Percentiles rank a stretch among this genome's conserved stretches.
phyloP scores from a whole-genome alignment of 257 asterid genomes.

The Penstemon newberryi region DNA sequence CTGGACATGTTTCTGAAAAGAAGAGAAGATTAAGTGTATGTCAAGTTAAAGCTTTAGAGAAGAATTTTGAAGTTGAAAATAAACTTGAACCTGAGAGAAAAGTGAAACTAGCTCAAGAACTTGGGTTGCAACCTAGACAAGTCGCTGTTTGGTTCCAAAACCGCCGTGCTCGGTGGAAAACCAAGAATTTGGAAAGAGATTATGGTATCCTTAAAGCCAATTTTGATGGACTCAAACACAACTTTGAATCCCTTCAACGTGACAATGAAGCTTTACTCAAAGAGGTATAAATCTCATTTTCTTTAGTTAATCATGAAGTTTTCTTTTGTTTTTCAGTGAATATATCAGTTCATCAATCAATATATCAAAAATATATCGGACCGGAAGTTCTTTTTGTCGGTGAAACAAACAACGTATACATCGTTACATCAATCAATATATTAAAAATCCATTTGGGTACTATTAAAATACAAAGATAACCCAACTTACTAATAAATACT shows the following conservation, averaged over 20 bases:
- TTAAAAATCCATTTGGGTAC: too few relatives aligned
- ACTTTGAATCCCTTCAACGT: constrained; percentile 48
- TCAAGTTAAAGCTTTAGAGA: constrained; percentile 90
- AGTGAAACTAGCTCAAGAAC: constrained; percentile 77
- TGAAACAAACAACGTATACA: too few relatives aligned
- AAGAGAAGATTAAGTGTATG: constrained; percentile 69
- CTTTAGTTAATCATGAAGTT: not conserved
- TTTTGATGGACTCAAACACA: constrained; percentile 63
- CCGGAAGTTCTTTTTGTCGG: too few relatives aligned
- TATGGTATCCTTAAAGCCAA: constrained; percentile 68
- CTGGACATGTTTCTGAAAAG: constrained; percentile 61
- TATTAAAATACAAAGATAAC: too few relatives aligned
- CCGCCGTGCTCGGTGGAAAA: constrained; percentile 91
- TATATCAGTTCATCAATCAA: too few relatives aligned
- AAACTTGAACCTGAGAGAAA: constrained; percentile 92
- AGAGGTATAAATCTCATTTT: constrained; percentile 43
- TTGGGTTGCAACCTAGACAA: constrained; percentile 91
- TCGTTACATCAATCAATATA: too few relatives aligned
- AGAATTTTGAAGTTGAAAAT: constrained; percentile 82
- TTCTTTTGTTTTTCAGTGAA: not conserved
- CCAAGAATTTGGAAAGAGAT: constrained; percentile 85
- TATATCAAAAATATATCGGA: too few relatives aligned
- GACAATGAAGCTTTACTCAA: constrained; percentile 63
- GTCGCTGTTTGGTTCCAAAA: constrained; percentile 97
- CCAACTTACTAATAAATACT: too few relatives aligned